phyloP scores from a whole-genome alignment of 495 filamentous ascomycete species.

The Elasticomyces elasticus region DNA sequence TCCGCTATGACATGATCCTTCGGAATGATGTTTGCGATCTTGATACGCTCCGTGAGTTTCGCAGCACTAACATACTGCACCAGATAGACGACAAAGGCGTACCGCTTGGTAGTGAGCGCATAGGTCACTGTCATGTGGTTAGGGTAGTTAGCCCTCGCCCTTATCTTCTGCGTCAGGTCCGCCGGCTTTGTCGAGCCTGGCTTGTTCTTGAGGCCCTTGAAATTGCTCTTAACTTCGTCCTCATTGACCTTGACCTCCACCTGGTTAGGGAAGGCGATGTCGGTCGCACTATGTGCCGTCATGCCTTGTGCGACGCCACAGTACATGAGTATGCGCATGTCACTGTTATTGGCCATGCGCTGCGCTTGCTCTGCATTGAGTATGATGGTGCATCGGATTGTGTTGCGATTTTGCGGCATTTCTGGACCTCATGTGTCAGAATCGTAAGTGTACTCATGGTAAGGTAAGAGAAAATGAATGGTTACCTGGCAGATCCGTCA shows the following conservation, averaged over 20 bases:
- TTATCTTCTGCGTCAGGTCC: constrained; percentile 72
- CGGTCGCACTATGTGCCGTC: constrained; percentile 46
- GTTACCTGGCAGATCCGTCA: constrained; percentile 27
- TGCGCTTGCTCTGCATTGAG: constrained; percentile 40
- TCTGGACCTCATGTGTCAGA: constrained; percentile 19
- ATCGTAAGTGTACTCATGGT: constrained; percentile 14
- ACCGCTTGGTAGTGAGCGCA: constrained; percentile 77
- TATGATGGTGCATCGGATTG: constrained; percentile 42
- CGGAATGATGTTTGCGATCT: constrained; percentile 56
- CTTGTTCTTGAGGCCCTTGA: constrained; percentile 88
- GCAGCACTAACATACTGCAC: constrained; percentile 63
- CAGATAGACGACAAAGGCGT: constrained; percentile 40
- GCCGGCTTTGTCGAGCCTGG: constrained; percentile 86
- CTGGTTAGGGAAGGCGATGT: constrained; percentile 84
- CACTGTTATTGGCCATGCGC: constrained; percentile 42
- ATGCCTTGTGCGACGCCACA: constrained; percentile 53
- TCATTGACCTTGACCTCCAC: constrained; percentile 85
- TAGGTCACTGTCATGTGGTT: constrained; percentile 83
- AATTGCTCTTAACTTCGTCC: constrained; percentile 76
- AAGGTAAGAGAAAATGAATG: background rate
- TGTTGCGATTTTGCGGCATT: constrained; percentile 44
- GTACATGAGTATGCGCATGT: constrained; percentile 66
- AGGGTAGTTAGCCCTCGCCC: constrained; percentile 54
- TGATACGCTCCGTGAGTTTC: constrained; percentile 59
- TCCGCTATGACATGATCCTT: constrained; percentile 74